phyloP scores from a whole-genome alignment of 179 eudicot species.

The Beta macrorhiza region DNA sequence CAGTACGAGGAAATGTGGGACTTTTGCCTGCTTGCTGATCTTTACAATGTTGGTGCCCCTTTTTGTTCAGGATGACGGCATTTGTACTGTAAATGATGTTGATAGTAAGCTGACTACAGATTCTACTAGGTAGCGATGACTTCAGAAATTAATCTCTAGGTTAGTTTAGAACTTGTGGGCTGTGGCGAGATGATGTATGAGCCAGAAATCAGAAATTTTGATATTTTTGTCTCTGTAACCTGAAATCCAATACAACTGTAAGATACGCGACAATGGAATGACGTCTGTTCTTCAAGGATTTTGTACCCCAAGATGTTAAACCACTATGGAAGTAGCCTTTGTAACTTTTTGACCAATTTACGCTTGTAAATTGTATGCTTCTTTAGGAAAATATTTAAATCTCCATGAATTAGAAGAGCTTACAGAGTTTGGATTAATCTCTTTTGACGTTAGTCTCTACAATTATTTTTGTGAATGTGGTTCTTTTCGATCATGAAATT shows the following conservation, averaged over 20 bases:
- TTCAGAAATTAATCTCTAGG: not conserved
- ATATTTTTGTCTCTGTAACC: not conserved
- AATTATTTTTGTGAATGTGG: no score
- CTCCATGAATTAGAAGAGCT: no score
- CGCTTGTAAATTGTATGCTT: no score
- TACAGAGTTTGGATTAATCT: no score
- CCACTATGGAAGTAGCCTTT: no score
- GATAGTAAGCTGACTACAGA: conserved; percentile 7
- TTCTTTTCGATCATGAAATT: no score
- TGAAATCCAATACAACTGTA: not conserved
- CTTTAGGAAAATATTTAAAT: no score
- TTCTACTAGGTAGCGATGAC: not conserved
- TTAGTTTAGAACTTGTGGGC: conserved; percentile 1
- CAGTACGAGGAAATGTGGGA: conserved; percentile 37
- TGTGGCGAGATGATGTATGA: not conserved
- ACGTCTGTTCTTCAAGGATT: no score
- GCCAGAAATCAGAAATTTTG: not conserved
- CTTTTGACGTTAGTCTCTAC: no score
- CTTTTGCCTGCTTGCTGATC: conserved; percentile 35
- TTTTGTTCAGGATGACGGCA: conserved; percentile 8
- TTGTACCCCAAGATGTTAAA: no score
- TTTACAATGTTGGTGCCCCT: conserved; percentile 3
- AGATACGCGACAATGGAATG: no score
- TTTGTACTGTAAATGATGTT: conserved; percentile 24
- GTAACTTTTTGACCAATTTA: no score